phyloP scores from a whole-genome alignment of 2,329 filamentous ascomycete genomes.

The Berkeleyomyces basicola region DNA sequence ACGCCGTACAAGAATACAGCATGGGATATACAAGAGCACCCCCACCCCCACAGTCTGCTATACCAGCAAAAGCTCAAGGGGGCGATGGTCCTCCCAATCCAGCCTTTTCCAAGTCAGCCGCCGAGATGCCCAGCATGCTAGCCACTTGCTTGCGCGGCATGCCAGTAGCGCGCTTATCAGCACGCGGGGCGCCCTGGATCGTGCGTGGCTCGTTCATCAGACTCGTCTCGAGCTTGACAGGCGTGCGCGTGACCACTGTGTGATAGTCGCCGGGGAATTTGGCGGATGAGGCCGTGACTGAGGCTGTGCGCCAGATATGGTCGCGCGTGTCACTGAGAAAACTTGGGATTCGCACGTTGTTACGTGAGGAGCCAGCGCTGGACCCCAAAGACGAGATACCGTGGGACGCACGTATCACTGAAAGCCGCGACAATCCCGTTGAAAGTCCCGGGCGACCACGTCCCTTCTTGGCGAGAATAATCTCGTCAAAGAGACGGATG shows the following conservation, averaged over 20 bases:
- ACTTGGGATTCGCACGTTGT: slow-evolving; percentile 28
- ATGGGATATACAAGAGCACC: background rate
- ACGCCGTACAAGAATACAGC: too few relatives aligned
- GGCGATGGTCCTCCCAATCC: slow-evolving; percentile 2
- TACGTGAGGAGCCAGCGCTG: slow-evolving; percentile 13
- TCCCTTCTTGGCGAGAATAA: slow-evolving; percentile 62
- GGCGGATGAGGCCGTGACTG: slow-evolving; percentile 41
- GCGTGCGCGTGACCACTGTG: slow-evolving; percentile 46
- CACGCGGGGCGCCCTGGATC: slow-evolving; percentile 69
- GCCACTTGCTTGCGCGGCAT: slow-evolving; percentile 40
- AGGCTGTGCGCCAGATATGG: slow-evolving; percentile 61
- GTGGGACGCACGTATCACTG: slow-evolving; percentile 39
- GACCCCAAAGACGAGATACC: slow-evolving; percentile 22
- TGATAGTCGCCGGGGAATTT: slow-evolving; percentile 49
- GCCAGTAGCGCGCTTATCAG: slow-evolving; percentile 34
- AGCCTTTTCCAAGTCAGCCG: slow-evolving; percentile 18
- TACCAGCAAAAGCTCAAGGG: slow-evolving; percentile 4
- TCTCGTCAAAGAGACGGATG: slow-evolving; percentile 67
- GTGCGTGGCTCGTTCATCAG: slow-evolving; percentile 85
- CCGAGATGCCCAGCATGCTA: slow-evolving; percentile 29
- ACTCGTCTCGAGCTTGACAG: slow-evolving; percentile 66
- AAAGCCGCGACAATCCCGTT: slow-evolving; percentile 44
- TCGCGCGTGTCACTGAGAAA: slow-evolving; percentile 60
- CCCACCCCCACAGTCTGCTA: background rate
- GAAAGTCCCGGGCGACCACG: slow-evolving; percentile 50